Evolutionary conservation across 1,139 yeast species (phyloP).

Genomic region (Wickerhamiella pararugosa): DNA sequence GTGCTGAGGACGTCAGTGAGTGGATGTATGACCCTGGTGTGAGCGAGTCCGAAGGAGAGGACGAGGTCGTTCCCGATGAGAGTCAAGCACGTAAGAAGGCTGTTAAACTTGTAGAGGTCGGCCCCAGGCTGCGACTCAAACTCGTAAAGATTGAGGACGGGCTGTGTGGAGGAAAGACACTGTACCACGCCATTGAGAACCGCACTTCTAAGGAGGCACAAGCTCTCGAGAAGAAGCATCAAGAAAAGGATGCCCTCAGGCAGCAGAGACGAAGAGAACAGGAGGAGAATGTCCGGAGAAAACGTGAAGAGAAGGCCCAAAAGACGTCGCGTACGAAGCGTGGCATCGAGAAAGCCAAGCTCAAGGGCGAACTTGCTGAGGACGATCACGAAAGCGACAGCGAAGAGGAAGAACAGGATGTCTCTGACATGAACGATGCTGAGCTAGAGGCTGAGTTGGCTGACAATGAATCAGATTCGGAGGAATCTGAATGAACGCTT

Average conservation of each 20-base stretch:
- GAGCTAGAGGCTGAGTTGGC: constrained; percentile 17
- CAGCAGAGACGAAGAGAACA: constrained; percentile 65
- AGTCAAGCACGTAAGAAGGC: constrained; percentile 53
- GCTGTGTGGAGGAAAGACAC: constrained; percentile 68
- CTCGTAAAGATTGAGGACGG: constrained; percentile 88
- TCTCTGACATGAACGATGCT: constrained; percentile 16
- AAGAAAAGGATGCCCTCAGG: constrained; percentile 43
- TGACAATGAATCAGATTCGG: constrained; percentile 4
- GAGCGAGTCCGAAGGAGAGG: constrained; percentile 88
- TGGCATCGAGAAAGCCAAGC: constrained; percentile 36
- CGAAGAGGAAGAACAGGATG: constrained; percentile 11
- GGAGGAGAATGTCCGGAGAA: constrained; percentile 60
- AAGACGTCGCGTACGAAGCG: constrained; percentile 45
- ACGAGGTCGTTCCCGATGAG: constrained; percentile 32
- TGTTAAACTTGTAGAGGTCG: constrained; percentile 80
- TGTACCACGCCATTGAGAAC: constrained; percentile 58
- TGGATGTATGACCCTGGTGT: constrained; percentile 76
- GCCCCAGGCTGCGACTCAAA: constrained; percentile 72
- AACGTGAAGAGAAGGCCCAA: constrained; percentile 57
- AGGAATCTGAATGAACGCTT: neutral
- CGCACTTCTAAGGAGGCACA: constrained; percentile 49
- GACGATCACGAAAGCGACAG: constrained; percentile 16
- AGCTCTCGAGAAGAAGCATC: constrained; percentile 53
- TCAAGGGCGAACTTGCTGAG: constrained; percentile 16
- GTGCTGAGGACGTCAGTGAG: constrained; percentile 64